Conservation (phyloP, 2,329 filamentous ascomycete species). For the Fusarium ambrosium region DNA sequence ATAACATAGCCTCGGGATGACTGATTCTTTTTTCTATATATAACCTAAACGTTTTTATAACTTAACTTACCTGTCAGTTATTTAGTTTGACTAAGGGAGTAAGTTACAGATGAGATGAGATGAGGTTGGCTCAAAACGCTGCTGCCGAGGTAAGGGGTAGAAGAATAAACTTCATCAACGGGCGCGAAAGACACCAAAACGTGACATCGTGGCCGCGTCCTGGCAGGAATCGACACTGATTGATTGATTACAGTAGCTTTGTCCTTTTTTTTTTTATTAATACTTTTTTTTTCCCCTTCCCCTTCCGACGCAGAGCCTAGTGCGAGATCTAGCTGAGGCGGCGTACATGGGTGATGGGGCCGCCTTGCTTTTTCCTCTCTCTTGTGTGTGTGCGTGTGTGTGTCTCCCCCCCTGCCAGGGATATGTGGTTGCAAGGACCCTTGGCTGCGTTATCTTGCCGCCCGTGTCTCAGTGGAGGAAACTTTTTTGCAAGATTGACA, state of each 20-base stretch:
- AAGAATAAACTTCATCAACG: constrained; percentile 6
- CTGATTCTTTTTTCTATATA: neutral
- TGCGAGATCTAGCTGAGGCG: constrained; percentile 35
- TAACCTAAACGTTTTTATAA: neutral
- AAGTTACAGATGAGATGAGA: neutral
- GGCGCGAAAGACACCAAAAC: neutral
- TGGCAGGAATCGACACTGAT: constrained; percentile 32
- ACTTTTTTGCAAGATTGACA: constrained; percentile 30
- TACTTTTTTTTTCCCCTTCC: neutral
- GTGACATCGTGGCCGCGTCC: constrained; percentile 22
- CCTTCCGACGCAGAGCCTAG: constrained; percentile 13
- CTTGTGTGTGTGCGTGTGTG: neutral
- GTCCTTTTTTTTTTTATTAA: neutral
- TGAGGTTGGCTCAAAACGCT: neutral
- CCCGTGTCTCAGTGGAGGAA: constrained; percentile 32
- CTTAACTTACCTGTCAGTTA: neutral
- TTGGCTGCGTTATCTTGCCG: constrained; percentile 29
- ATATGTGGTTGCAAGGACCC: constrained; percentile 23
- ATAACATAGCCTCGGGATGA: neutral
- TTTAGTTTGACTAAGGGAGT: neutral
- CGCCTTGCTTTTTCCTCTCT: neutral
- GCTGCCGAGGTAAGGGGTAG: neutral
- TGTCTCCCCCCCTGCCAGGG: neutral
- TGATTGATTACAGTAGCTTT: constrained; percentile 23
- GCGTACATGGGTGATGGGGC: neutral